phyloP scores from a whole-genome alignment of 2,329 filamentous ascomycete genomes.

The Trichoderma sp. region DNA sequence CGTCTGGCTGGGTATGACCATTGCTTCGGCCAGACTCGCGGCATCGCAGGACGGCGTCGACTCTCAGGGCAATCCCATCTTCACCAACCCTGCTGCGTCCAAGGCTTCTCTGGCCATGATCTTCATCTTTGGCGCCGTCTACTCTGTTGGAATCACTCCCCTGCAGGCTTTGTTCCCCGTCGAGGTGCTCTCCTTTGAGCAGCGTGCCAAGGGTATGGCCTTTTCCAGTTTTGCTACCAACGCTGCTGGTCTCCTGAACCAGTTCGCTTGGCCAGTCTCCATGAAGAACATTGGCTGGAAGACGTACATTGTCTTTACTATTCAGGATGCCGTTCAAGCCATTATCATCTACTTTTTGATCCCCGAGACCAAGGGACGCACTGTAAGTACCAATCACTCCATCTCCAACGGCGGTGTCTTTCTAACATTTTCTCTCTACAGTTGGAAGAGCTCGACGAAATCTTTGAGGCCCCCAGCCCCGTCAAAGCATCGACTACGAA shows the following conservation, averaged over 20 bases:
- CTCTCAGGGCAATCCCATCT: slow-evolving; percentile 35
- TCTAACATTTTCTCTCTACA: slow-evolving; percentile 12
- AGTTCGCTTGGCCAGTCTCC: slow-evolving; percentile 52
- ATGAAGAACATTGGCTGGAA: slow-evolving; percentile 56
- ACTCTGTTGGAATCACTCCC: slow-evolving; percentile 48
- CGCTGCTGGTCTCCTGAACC: slow-evolving; percentile 50
- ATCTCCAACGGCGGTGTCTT: not conserved
- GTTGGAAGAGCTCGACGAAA: slow-evolving; percentile 58
- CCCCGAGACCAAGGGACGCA: slow-evolving; percentile 47
- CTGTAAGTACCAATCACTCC: slow-evolving; percentile 35
- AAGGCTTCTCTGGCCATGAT: slow-evolving; percentile 56
- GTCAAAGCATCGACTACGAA: slow-evolving; percentile 50
- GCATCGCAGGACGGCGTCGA: slow-evolving; percentile 39
- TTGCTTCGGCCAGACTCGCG: slow-evolving; percentile 47
- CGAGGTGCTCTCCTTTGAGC: slow-evolving; percentile 56
- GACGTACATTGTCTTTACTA: slow-evolving; percentile 55
- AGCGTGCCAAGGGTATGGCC: slow-evolving; percentile 58
- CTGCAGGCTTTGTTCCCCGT: slow-evolving; percentile 52
- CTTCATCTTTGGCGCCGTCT: slow-evolving; percentile 59
- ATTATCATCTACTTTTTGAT: slow-evolving; percentile 36
- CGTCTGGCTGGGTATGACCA: slow-evolving; percentile 56
- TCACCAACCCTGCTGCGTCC: slow-evolving; percentile 45
- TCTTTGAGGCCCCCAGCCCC: slow-evolving; percentile 50
- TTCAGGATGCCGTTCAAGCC: slow-evolving; percentile 45
- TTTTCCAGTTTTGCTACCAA: slow-evolving; percentile 50